Base-by-base conservation (phyloP, 257 asterid genomes). In the Verbena officinalis region DNA sequence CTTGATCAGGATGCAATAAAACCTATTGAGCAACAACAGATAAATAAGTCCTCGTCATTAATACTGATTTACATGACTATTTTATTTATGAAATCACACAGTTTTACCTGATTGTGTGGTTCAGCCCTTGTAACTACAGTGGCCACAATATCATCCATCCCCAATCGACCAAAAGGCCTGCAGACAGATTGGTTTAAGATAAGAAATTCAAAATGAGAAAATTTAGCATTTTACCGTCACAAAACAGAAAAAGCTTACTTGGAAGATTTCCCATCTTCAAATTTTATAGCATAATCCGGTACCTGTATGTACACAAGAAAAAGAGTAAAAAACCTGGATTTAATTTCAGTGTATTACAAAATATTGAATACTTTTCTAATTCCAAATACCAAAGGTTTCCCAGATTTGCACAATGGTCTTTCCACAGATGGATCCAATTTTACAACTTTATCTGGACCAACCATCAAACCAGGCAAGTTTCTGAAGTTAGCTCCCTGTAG, bases 401-500 rank as follows among this genome's bases (percentile, higher is more conserved):
- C 79, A 0, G 81, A 69, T 45, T 42, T 59, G 57, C 70, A 63
- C 12, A 59, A 9, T 17, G 27, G 52, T 17, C 77, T 65, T 27
- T 68, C 53, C 3, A 79, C 77, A 1, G 52, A 49, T 43, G 66
- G 72, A 23, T 79, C 81, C 56, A 63, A 51, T 46, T 22, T 38
- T 2, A 56, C 79, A 19, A 34, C 45, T 1, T 63, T 72, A 23
- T 69, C 68, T 1, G 74, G 24, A 10, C 68, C 71, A 20, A 79
- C 55, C 5, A 71, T 22, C 6, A 79, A 42, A 36, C 81, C 84
- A 16, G 81, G 79, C 62, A 75, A 60, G 65, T 79, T 62, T 54
- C 84, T 79, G 9, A 75, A 79, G 67, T 72, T 72, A 0, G 84
- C 81, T 23, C 84, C 84, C 84, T 79, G 54, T 1, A 43, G n/a